A percentile compares a stretch with the other conserved stretches of the same genome.
Evolutionary conservation across 306 rosid species (phyloP).

Genomic region (Rubus idaeus): DNA sequence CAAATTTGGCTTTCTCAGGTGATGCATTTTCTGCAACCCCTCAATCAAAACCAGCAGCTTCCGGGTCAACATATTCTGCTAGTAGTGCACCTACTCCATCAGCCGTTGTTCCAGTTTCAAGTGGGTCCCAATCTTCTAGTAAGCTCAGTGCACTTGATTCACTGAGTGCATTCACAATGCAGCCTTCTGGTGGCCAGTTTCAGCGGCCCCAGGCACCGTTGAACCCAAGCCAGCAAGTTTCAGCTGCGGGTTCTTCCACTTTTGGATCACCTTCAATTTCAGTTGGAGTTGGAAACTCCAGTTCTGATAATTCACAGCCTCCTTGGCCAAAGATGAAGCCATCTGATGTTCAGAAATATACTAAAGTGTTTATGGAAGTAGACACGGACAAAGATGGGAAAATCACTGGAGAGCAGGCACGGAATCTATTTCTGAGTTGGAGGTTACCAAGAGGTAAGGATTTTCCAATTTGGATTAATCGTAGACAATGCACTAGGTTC

Average conservation of each 20-base stretch:
- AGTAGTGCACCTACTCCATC: constrained; percentile 45
- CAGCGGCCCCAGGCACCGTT: constrained; percentile 50
- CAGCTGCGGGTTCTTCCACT: constrained; percentile 56
- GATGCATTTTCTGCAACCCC: constrained; percentile 56
- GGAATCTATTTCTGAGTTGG: constrained; percentile 94
- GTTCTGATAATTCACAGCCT: constrained; percentile 52
- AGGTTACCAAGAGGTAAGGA: constrained; percentile 86
- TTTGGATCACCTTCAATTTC: constrained; percentile 52
- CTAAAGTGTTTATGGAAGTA: constrained; percentile 85
- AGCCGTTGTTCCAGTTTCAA: constrained; percentile 55
- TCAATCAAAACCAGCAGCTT: constrained; percentile 48
- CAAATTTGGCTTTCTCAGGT: constrained; percentile 47
- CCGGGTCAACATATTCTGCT: constrained; percentile 48
- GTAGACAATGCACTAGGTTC: not conserved
- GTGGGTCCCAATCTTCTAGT: constrained; percentile 50
- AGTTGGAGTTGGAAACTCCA: constrained; percentile 55
- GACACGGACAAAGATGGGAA: constrained; percentile 93
- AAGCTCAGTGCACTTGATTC: constrained; percentile 62
- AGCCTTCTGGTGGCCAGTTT: constrained; percentile 48
- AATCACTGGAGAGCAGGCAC: constrained; percentile 95
- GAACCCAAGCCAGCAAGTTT: constrained; percentile 52
- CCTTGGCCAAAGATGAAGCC: constrained; percentile 98
- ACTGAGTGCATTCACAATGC: constrained; percentile 57
- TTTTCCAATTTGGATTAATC: not conserved
- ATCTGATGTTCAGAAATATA: constrained; percentile 86